Conservation (phyloP, 2,329 filamentous ascomycete species). For the Fusarium succisae region DNA sequence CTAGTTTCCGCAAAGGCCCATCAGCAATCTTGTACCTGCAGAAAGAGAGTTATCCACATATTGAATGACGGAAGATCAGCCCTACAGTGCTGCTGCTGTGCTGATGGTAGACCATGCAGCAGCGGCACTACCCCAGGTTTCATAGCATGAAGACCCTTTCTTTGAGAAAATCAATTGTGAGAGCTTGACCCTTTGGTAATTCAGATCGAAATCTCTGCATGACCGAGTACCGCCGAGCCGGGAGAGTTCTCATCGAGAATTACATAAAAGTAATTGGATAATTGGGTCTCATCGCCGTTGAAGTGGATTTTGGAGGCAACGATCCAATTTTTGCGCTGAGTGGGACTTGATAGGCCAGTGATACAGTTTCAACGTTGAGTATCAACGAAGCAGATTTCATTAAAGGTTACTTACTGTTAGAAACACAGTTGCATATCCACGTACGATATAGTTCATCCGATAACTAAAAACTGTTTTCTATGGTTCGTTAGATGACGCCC, state of each 20-base stretch:
- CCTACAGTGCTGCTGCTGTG: too few relatives aligned
- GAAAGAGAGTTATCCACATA: background rate
- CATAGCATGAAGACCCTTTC: background rate
- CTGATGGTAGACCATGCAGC: background rate
- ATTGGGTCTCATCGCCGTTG: background rate
- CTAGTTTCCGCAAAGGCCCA: background rate
- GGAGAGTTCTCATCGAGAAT: background rate
- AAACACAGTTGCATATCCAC: background rate
- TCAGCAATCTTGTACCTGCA: constrained; percentile 11
- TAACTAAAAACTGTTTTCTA: background rate
- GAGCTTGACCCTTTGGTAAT: background rate
- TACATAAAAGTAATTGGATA: constrained; percentile 12
- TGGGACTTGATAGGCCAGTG: background rate
- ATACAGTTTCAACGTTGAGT: too few relatives aligned
- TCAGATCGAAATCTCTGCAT: background rate
- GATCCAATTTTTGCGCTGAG: background rate
- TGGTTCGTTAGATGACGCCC: background rate
- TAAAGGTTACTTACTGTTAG: background rate
- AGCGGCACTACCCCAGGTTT: background rate
- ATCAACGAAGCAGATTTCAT: background rate
- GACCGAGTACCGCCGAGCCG: constrained; percentile 19
- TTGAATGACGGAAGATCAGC: background rate
- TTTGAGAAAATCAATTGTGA: fast-evolving
- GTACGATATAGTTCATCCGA: background rate
- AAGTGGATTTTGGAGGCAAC: background rate